These are phyloP conservation scores for Cystobasidiaceae sp. DNA, from an alignment of 1,284 basidiomycete species.

Conservation along the genomic window DNA sequence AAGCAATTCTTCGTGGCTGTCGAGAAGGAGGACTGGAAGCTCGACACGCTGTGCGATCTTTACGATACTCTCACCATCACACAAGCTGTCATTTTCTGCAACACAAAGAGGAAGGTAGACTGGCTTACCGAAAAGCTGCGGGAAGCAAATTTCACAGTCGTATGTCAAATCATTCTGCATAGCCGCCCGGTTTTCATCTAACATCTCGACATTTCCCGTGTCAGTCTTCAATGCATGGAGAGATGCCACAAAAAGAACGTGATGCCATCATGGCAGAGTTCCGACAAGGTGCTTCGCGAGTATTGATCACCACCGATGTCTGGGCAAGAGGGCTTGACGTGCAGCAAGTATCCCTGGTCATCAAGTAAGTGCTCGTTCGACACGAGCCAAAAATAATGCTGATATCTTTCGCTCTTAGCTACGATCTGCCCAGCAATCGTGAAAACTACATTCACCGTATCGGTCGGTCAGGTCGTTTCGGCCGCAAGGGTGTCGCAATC, in stretches of 20 bases:
- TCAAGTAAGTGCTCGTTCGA: constrained; percentile 62
- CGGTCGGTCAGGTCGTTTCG: constrained; percentile 90
- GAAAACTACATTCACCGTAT: constrained; percentile 99
- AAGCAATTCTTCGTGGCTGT: constrained; percentile 99
- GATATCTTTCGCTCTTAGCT: constrained; percentile 90
- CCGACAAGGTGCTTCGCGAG: constrained; percentile 88
- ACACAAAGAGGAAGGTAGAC: constrained; percentile 97
- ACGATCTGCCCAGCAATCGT: constrained; percentile 62
- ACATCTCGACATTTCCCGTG: no score
- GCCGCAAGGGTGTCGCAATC: constrained; percentile 86
- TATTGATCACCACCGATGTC: constrained; percentile 87
- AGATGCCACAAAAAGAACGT: constrained; percentile 98
- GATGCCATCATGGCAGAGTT: constrained; percentile 99
- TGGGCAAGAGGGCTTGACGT: constrained; percentile 99
- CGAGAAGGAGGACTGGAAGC: constrained; percentile 99
- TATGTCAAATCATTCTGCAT: constrained; percentile 48
- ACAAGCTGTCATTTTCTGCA: constrained; percentile 99
- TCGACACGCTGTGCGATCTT: constrained; percentile 94
- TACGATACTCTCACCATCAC: constrained; percentile 99
- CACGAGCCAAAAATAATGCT: constrained; percentile 74
- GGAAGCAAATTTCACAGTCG: constrained; percentile 87
- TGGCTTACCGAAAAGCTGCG: constrained; percentile 99
- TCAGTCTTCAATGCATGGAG: constrained; percentile 62
- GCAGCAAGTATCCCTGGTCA: constrained; percentile 95
- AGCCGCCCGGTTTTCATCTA: not conserved